These are phyloP conservation scores for Pyrrhoderma noxium DNA, from an alignment of 1,284 basidiomycete species.

Conservation along the genomic window DNA sequence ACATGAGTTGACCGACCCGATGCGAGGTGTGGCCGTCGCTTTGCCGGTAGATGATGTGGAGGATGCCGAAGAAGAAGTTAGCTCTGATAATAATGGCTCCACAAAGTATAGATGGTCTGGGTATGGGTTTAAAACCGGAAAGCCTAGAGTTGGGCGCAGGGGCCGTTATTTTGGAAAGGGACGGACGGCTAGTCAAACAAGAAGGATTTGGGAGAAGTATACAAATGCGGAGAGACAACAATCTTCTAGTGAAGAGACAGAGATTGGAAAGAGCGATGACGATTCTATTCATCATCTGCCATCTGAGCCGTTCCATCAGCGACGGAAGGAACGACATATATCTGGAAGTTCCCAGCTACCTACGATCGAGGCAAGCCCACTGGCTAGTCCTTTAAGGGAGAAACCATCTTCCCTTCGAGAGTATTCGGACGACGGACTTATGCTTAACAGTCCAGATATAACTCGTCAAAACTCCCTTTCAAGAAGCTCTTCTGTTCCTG, in stretches of 20 bases:
- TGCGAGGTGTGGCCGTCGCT: conserved; percentile 62
- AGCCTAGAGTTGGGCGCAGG: conserved; percentile 9
- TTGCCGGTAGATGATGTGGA: conserved; percentile 37
- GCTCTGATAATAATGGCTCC: conserved; percentile 6
- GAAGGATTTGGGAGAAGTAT: conserved; percentile 17
- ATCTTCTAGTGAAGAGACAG: conserved; percentile 15
- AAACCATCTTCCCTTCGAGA: neutral
- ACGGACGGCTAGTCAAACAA: conserved; percentile 7
- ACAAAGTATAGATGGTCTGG: conserved; percentile 2
- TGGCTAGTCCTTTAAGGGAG: conserved; percentile 6
- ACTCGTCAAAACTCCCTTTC: neutral
- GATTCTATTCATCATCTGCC: conserved; percentile 7
- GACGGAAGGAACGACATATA: neutral
- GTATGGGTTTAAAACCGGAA: conserved; percentile 5
- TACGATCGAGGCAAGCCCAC: conserved; percentile 16
- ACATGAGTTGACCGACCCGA: conserved; percentile 78
- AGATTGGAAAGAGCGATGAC: conserved; percentile 11
- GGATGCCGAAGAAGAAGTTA: conserved; percentile 8
- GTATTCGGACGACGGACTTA: neutral
- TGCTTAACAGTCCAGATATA: neutral
- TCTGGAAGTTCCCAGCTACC: conserved; percentile 1
- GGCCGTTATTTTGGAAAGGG: conserved; percentile 5
- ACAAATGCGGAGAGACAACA: conserved; percentile 5
- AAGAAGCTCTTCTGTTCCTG: conserved; percentile 13
- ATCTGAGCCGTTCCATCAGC: conserved; percentile 7